Percentiles rank a stretch among this genome's conserved stretches.
Evolutionary conservation across 2,329 filamentous ascomycete genomes (phyloP).

Genomic region (Fusarium torulosum): DNA sequence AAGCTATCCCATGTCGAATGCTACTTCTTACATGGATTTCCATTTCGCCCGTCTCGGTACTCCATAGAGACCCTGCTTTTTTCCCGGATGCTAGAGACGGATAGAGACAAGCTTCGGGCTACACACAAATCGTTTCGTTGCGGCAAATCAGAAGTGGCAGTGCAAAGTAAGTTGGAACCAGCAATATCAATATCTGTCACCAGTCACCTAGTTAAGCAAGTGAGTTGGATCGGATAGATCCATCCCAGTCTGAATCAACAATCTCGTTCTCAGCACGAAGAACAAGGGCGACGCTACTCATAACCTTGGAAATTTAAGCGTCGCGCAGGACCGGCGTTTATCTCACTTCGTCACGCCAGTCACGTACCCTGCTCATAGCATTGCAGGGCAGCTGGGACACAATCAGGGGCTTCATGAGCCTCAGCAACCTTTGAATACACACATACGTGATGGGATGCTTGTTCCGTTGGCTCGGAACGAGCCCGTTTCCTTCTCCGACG

Average conservation of each 20-base stretch:
- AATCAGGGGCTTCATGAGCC: conserved; percentile 26
- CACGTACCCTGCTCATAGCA: conserved; percentile 26
- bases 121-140: not conserved
- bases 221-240: conserved; percentile 10
- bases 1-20: conserved; percentile 26
- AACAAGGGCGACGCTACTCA: not conserved
- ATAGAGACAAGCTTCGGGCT: conserved; percentile 25
- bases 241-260: conserved; percentile 1
- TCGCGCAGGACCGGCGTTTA: conserved; percentile 26
- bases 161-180: not conserved
- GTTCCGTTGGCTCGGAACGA: conserved; percentile 26
- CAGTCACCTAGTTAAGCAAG: conserved; percentile 9
- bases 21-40: conserved; percentile 17
- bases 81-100: conserved; percentile 12
- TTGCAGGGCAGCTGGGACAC: conserved; percentile 32
- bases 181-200: conserved; percentile 2
- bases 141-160: conserved; percentile 20
- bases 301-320: not conserved
- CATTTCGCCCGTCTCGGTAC: conserved; percentile 31
- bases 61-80: conserved; percentile 37
- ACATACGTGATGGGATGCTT: conserved; percentile 12
- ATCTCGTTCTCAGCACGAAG: not conserved
- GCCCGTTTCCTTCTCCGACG: conserved; percentile 14
- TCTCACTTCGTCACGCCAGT: conserved; percentile 36
- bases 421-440: conserved; percentile 21